These are phyloP conservation scores for Leishmania turanica DNA, from an alignment of 208 protist genomes.

Conservation along the genomic window DNA sequence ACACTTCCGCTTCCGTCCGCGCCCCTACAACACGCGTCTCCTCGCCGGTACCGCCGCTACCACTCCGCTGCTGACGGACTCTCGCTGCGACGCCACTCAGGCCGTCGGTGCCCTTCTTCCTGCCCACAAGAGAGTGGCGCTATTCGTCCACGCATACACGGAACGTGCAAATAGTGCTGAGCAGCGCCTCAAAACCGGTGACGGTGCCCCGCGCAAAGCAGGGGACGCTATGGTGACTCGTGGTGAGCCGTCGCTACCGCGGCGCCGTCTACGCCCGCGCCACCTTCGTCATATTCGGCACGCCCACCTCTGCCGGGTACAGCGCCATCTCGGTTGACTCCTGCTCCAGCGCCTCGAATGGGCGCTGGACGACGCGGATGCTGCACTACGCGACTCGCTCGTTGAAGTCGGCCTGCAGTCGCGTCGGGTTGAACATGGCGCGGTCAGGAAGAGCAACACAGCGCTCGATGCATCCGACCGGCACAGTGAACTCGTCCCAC, in stretches of 20 bases:
- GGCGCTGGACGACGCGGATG: slow-evolving; percentile 27
- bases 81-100: not conserved
- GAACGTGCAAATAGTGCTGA: slow-evolving; percentile 8
- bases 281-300: slow-evolving; percentile 12
- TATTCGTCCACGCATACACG: slow-evolving; percentile 1
- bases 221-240: slow-evolving; percentile 17
- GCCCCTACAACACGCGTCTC: slow-evolving; percentile 3
- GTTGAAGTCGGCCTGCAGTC: not conserved
- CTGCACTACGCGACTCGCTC: slow-evolving; percentile 30
- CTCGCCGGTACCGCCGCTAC: not conserved
- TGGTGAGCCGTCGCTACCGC: slow-evolving; percentile 9
- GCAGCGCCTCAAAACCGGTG: slow-evolving; percentile 15
- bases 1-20: not conserved
- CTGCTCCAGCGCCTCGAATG: slow-evolving; percentile 16
- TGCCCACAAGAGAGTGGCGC: slow-evolving; percentile 4
- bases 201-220: not conserved
- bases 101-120: not conserved
- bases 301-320: slow-evolving; percentile 12
- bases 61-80: not conserved
- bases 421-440: slow-evolving; percentile 17
- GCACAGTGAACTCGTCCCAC: slow-evolving; percentile 13
- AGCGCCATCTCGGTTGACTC: slow-evolving; percentile 15
- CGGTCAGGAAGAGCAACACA: slow-evolving; percentile 42
- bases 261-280: slow-evolving; percentile 4
- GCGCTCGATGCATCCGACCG: slow-evolving; percentile 32